phyloP scores from a whole-genome alignment of 2,329 filamentous ascomycete species.

The Aspergillus sp. region DNA sequence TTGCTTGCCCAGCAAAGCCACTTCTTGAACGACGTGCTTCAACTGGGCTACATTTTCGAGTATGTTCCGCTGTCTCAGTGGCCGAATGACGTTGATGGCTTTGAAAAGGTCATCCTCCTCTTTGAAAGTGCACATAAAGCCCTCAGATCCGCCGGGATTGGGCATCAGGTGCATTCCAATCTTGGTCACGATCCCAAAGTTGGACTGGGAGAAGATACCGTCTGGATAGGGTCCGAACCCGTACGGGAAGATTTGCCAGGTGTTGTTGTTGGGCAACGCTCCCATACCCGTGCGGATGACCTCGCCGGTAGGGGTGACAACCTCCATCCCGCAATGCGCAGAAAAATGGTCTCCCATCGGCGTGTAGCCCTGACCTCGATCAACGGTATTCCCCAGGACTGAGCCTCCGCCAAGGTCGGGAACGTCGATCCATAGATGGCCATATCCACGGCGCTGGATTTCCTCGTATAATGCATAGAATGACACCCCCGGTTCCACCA shows the following conservation, averaged over 20 bases:
- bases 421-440: constrained; percentile 29
- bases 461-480: constrained; percentile 53
- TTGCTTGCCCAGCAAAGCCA: too few relatives aligned
- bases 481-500: constrained; percentile 58
- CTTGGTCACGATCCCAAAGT: constrained; percentile 55
- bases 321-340: constrained; percentile 45
- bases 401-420: constrained; percentile 42
- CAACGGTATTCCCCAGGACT: constrained; percentile 48
- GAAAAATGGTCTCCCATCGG: constrained; percentile 41
- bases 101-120: constrained; percentile 2
- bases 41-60: too few relatives aligned
- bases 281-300: constrained; percentile 50
- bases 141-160: not conserved
- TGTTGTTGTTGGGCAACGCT: constrained; percentile 24
- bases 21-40: too few relatives aligned
- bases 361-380: constrained; percentile 50
- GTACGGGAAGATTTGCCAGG: not conserved
- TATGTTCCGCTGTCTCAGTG: not conserved
- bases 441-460: not conserved
- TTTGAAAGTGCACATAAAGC: not conserved
- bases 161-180: constrained; percentile 46
- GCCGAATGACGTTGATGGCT: not conserved
- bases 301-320: constrained; percentile 51
- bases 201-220: constrained; percentile 54
- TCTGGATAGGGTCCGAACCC: constrained; percentile 43